Conservation (phyloP, 2,329 filamentous ascomycete genomes). For the Fusarium paranaense region DNA sequence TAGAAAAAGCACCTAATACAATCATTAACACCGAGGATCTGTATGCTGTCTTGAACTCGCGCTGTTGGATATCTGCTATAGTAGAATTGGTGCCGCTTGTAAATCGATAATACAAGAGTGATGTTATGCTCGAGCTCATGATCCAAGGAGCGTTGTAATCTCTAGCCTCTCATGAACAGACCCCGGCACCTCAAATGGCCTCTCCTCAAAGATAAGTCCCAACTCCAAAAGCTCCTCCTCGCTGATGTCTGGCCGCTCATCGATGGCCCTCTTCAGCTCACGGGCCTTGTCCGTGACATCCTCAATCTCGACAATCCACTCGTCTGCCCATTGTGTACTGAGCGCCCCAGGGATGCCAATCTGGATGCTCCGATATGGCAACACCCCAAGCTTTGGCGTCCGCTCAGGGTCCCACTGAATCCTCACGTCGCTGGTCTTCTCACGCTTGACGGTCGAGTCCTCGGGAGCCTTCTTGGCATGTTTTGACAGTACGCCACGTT, state of each 20-base stretch:
- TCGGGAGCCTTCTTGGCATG: slow-evolving; percentile 27
- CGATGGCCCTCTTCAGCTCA: slow-evolving; percentile 59
- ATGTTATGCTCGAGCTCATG: background rate
- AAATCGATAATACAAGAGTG: background rate
- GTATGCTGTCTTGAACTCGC: background rate
- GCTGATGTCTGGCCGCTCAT: slow-evolving; percentile 51
- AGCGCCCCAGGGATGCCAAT: slow-evolving; percentile 66
- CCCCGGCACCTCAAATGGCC: slow-evolving; percentile 54
- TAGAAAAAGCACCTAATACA: background rate
- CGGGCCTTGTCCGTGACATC: slow-evolving; percentile 68
- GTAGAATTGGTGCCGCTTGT: background rate
- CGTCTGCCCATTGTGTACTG: slow-evolving; percentile 58
- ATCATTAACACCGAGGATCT: background rate
- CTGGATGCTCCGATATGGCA: slow-evolving; percentile 69
- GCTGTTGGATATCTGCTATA: background rate
- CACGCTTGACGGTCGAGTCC: slow-evolving; percentile 27
- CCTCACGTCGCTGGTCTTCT: slow-evolving; percentile 55
- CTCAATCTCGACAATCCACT: slow-evolving; percentile 66
- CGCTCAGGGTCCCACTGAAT: slow-evolving; percentile 75
- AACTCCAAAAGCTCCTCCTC: slow-evolving; percentile 51
- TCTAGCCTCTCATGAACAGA: slow-evolving; percentile 48
- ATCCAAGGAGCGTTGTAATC: slow-evolving; percentile 43
- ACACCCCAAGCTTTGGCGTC: slow-evolving; percentile 54
- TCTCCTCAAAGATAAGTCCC: slow-evolving; percentile 59
- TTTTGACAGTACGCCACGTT: slow-evolving; percentile 48